Conservation (phyloP, 768 basidiomycete genomes). For the Guyanaporus albipodus region DNA sequence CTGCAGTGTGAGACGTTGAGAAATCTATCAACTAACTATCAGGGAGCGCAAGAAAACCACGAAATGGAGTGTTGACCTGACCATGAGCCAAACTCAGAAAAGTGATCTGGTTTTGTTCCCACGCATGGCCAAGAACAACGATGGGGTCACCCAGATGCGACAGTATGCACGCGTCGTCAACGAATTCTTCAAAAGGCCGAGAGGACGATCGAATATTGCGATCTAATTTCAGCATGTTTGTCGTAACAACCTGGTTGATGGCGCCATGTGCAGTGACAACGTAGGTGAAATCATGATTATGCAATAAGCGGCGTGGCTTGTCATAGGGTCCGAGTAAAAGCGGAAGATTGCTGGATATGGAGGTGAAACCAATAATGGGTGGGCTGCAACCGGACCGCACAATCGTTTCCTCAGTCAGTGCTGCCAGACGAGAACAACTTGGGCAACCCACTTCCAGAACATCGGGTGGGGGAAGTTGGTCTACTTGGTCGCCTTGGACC, state of each 20-base stretch:
- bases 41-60: not conserved
- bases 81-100: conserved; percentile 13
- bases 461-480: not conserved
- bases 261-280: conserved; percentile 40
- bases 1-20: conserved; percentile 9
- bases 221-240: conserved; percentile 15
- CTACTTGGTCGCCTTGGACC: not conserved
- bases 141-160: conserved; percentile 20
- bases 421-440: not conserved
- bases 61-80: conserved; percentile 21
- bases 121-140: conserved; percentile 38
- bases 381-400: not conserved
- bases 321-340: conserved; percentile 33
- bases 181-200: conserved; percentile 25
- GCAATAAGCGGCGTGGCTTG: conserved; percentile 39
- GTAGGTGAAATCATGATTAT: conserved; percentile 11
- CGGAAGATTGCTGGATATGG: not conserved
- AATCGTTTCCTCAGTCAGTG: not conserved
- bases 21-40: conserved; percentile 7
- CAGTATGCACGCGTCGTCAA: conserved; percentile 44
- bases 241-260: conserved; percentile 29
- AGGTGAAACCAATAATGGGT: not conserved
- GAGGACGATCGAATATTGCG: conserved; percentile 18
- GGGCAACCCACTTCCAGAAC: not conserved
- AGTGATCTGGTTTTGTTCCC: conserved; percentile 35